phyloP scores from a whole-genome alignment of 768 basidiomycete species.

The Mycena polygramma region DNA sequence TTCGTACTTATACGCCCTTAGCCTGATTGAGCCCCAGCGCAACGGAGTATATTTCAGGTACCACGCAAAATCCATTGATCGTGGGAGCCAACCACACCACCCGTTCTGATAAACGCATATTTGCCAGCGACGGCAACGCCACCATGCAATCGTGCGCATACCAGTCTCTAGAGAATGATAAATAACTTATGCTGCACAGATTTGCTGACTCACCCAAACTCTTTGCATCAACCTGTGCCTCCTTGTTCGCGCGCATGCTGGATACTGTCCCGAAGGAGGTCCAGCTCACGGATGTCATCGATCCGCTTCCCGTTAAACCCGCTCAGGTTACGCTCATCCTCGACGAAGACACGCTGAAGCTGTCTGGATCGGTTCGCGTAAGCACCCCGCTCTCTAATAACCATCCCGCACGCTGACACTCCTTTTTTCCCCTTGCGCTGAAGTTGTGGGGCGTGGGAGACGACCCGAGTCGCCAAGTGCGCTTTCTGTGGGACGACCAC shows the following conservation, averaged over 20 bases:
- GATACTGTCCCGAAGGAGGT: slow-evolving; percentile 16
- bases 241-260: slow-evolving; percentile 20
- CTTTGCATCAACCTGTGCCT: slow-evolving; percentile 12
- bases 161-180: no score
- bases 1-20: not conserved
- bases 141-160: slow-evolving; percentile 17
- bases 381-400: no score
- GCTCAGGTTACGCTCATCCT: not conserved
- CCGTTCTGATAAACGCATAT: no score
- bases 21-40: not conserved
- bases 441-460: not conserved
- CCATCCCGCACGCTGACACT: no score
- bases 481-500: not conserved
- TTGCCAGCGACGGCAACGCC: slow-evolving; percentile 4
- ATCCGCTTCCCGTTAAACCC: slow-evolving; percentile 12
- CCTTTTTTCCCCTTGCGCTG: no score
- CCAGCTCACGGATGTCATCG: slow-evolving; percentile 17
- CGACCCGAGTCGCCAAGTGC: not conserved
- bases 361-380: not conserved
- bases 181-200: not conserved
- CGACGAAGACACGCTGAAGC: not conserved
- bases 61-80: not conserved
- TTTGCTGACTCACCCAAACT: slow-evolving; percentile 14
- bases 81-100: no score
- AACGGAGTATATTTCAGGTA: not conserved